Conservation (phyloP, 2,329 filamentous ascomycete species). For the Alternaria sp. region DNA sequence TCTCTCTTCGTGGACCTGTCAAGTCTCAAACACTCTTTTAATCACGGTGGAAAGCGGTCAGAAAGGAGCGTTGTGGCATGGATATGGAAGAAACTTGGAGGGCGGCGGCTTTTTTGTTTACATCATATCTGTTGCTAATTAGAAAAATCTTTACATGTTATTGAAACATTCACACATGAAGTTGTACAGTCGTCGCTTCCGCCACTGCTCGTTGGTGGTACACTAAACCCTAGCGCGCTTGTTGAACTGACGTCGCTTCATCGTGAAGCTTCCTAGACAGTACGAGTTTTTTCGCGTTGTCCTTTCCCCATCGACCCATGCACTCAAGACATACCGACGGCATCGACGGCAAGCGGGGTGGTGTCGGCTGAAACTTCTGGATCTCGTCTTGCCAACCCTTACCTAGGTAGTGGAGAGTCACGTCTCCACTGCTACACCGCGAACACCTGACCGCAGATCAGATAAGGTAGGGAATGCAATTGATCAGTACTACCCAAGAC, state of each 20-base stretch:
- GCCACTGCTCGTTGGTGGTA: neutral
- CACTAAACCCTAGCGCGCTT: constrained; percentile 3
- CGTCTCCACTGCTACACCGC: neutral
- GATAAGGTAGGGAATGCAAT: neutral
- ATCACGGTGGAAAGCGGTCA: neutral
- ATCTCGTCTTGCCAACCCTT: neutral
- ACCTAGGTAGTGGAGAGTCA: neutral
- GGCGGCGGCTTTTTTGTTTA: neutral
- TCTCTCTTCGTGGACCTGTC: neutral
- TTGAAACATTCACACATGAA: neutral
- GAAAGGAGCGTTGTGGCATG: neutral
- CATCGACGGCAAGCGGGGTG: neutral
- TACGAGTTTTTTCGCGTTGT: neutral
- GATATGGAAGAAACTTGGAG: neutral
- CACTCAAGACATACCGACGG: neutral
- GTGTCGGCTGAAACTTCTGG: neutral
- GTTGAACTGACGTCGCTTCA: neutral
- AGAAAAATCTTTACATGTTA: neutral
- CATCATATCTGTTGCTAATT: neutral
- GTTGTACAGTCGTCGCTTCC: neutral
- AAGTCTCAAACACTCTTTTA: neutral
- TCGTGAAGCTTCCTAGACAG: neutral
- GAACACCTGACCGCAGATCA: neutral
- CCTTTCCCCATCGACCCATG: neutral
- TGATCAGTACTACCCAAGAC: neutral